Conservation (phyloP, 495 filamentous ascomycete species). For the Tuber umbilicatum region DNA sequence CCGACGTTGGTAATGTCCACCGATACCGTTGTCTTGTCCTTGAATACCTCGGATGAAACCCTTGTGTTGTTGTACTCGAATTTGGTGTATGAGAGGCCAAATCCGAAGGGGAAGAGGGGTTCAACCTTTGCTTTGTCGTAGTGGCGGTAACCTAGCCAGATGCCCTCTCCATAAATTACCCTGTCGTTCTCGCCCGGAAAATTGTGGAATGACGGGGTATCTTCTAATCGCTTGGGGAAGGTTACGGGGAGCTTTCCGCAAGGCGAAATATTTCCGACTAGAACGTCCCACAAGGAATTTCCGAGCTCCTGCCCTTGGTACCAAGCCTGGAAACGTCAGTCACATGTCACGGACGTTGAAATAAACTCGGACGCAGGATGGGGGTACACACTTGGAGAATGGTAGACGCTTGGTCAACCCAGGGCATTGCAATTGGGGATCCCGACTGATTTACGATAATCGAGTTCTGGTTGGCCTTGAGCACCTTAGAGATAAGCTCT, state of each 20-base stretch:
- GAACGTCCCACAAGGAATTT: conserved; percentile 60
- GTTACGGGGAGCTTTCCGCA: conserved; percentile 61
- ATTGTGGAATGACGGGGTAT: conserved; percentile 71
- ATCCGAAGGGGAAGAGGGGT: conserved; percentile 65
- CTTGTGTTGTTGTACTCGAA: conserved; percentile 55
- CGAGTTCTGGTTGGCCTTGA: conserved; percentile 56
- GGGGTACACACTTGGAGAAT: conserved; percentile 43
- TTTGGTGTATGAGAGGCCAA: conserved; percentile 66
- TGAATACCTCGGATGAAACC: conserved; percentile 45
- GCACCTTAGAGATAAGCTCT: conserved; percentile 53
- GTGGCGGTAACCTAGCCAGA: conserved; percentile 70
- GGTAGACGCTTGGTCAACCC: conserved; percentile 52
- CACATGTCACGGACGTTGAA: conserved; percentile 9
- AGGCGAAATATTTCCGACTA: conserved; percentile 62
- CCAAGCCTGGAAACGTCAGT: conserved; percentile 50
- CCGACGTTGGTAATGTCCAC: conserved; percentile 57
- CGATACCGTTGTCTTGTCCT: conserved; percentile 46
- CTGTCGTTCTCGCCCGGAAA: conserved; percentile 60
- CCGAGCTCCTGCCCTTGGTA: conserved; percentile 63
- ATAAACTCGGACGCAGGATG: neutral
- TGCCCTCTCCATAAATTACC: conserved; percentile 68
- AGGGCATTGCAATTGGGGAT: conserved; percentile 67
- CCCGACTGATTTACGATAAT: conserved; percentile 65
- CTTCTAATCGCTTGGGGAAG: conserved; percentile 60
- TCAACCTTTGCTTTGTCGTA: conserved; percentile 61